A percentile compares a stretch with the other conserved stretches of the same genome.
Conservation (phyloP, 345 rosid genomes). For the Theobroma cacao region DNA sequence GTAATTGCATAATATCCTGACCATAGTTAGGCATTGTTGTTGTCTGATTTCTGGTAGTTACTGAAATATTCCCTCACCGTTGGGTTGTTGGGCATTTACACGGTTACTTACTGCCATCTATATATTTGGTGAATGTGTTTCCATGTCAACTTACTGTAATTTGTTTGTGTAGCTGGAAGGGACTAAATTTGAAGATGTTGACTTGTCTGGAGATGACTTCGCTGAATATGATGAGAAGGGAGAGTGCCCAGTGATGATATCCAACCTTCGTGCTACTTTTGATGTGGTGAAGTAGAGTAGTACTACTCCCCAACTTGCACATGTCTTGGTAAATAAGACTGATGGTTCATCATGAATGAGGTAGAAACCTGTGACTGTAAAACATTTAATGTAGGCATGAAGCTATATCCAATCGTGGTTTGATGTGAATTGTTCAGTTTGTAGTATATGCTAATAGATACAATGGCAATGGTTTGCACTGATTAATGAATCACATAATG, state of each 20-base stretch:
- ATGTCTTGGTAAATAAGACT: conserved; percentile 22
- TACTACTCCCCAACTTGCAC: neutral
- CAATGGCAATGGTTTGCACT: neutral
- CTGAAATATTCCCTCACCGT: neutral
- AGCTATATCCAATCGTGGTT: neutral
- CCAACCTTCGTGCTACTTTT: conserved; percentile 66
- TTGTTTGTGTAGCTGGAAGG: conserved; percentile 48
- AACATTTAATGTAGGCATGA: neutral
- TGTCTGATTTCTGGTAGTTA: neutral
- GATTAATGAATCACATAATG: neutral
- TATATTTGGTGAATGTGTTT: neutral
- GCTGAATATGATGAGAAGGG: conserved; percentile 86
- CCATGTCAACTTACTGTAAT: conserved; percentile 7
- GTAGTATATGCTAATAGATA: neutral
- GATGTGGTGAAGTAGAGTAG: conserved; percentile 52
- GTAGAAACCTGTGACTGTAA: conserved; percentile 9
- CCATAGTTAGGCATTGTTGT: neutral
- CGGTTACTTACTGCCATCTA: neutral
- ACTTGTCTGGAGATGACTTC: conserved; percentile 72
- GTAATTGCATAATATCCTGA: neutral
- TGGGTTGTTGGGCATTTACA: neutral
- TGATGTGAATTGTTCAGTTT: neutral
- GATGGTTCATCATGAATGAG: conserved; percentile 19
- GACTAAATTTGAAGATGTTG: conserved; percentile 61
- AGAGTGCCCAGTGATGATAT: conserved; percentile 82